Evolutionary conservation across 2,329 filamentous ascomycete genomes (phyloP).

Genomic region (Fusarium buxicola): DNA sequence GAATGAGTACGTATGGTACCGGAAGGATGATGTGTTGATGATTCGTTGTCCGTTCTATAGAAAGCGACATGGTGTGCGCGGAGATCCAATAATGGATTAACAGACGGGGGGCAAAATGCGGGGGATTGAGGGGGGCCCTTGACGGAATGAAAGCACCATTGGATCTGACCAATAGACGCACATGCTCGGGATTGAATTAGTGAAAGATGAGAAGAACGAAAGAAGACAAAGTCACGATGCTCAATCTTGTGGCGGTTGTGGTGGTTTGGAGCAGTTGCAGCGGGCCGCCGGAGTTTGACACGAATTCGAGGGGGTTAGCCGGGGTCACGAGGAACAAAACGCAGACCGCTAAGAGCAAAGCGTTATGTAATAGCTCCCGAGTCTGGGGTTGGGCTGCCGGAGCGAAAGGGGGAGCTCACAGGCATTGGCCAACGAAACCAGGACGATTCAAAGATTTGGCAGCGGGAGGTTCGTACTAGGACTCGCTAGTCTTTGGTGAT

Average conservation of each 20-base stretch:
- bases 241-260: slow-evolving; percentile 27
- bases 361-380: slow-evolving; percentile 40
- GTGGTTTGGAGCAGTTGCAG: slow-evolving; percentile 15
- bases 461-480: slow-evolving; percentile 16
- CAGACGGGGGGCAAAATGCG: slow-evolving; percentile 33
- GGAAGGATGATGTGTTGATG: slow-evolving; percentile 9
- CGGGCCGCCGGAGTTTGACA: slow-evolving; percentile 24
- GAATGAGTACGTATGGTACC: slow-evolving; percentile 9
- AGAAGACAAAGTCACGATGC: slow-evolving; percentile 43
- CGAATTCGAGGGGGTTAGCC: slow-evolving; percentile 28
- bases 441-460: slow-evolving; percentile 30
- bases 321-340: slow-evolving; percentile 30
- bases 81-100: slow-evolving; percentile 14
- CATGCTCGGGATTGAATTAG: slow-evolving; percentile 22
- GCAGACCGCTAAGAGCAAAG: slow-evolving; percentile 42
- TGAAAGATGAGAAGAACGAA: slow-evolving; percentile 25
- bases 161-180: slow-evolving; percentile 35
- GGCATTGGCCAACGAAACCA: slow-evolving; percentile 35
- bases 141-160: slow-evolving; percentile 20
- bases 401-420: slow-evolving; percentile 31
- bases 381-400: slow-evolving; percentile 17
- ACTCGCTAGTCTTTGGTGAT: neutral
- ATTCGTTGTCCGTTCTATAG: slow-evolving; percentile 24
- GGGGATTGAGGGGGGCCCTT: slow-evolving; percentile 28
- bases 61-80: slow-evolving; percentile 22